Conservation (phyloP, 768 basidiomycete species). For the Filobasidium floriforme region DNA sequence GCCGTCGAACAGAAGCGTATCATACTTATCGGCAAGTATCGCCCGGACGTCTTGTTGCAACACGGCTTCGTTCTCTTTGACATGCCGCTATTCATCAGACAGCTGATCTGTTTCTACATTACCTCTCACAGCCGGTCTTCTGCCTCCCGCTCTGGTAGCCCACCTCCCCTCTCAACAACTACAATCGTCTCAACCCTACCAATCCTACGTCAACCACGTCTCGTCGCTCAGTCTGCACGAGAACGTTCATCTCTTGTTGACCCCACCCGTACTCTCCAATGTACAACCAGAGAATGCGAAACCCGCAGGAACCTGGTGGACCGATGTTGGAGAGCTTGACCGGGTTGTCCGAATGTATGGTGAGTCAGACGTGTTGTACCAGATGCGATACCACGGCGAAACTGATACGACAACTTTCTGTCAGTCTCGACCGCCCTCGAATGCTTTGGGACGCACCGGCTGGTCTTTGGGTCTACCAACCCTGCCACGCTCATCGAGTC, state of each 20-base stretch:
- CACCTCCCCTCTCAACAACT: constrained; percentile 24
- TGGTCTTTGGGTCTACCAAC: constrained; percentile 37
- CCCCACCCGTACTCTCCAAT: constrained; percentile 30
- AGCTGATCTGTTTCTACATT: neutral
- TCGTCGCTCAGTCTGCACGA: constrained; percentile 34
- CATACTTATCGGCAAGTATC: neutral
- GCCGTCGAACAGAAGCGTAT: neutral
- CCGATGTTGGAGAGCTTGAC: constrained; percentile 33
- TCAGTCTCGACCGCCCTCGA: constrained; percentile 41
- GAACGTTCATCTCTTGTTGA: constrained; percentile 33
- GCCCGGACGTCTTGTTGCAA: neutral
- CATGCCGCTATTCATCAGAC: neutral
- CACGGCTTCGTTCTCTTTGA: neutral
- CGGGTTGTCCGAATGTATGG: constrained; percentile 39
- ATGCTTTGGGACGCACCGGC: constrained; percentile 39
- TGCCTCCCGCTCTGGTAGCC: constrained; percentile 35
- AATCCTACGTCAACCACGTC: constrained; percentile 33
- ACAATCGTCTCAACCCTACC: constrained; percentile 23
- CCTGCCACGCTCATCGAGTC: constrained; percentile 18
- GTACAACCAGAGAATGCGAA: constrained; percentile 3
- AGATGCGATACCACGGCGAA: neutral
- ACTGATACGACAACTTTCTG: neutral
- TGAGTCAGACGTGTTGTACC: constrained; percentile 21
- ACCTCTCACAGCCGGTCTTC: constrained; percentile 31
- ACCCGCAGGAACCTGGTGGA: constrained; percentile 28